A percentile compares a stretch with the other conserved stretches of the same genome.
phyloP scores from a whole-genome alignment of 2,329 filamentous ascomycete species.

The Albophoma yamanashiensis region DNA sequence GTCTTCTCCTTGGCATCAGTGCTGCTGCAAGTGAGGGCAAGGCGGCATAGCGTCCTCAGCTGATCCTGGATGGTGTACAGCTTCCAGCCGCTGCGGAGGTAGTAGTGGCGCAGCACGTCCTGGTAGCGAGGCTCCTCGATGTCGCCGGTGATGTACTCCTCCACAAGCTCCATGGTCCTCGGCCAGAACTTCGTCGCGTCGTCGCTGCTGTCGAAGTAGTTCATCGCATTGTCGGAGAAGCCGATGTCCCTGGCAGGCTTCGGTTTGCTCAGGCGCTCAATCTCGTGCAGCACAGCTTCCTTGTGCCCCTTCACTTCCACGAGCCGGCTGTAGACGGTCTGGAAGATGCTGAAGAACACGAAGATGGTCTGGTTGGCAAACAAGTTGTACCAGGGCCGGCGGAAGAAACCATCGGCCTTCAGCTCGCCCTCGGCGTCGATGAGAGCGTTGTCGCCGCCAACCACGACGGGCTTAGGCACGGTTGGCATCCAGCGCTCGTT shows the following conservation, averaged over 20 bases:
- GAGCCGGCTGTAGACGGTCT: conserved; percentile 80
- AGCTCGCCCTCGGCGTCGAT: conserved; percentile 50
- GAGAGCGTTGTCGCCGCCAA: conserved; percentile 39
- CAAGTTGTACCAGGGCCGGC: conserved; percentile 73
- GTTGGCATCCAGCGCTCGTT: conserved; percentile 56
- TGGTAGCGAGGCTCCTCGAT: conserved; percentile 77
- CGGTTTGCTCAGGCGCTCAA: conserved; percentile 59
- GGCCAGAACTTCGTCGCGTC: conserved; percentile 65
- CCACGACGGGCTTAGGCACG: conserved; percentile 44
- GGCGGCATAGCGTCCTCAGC: conserved; percentile 68
- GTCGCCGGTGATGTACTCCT: conserved; percentile 75
- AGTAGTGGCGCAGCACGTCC: conserved; percentile 84
- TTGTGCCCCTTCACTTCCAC: conserved; percentile 74
- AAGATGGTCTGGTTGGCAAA: conserved; percentile 88
- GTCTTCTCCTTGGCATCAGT: conserved; percentile 89
- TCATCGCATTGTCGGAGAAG: conserved; percentile 66
- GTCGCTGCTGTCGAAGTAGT: conserved; percentile 61
- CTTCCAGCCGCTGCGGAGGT: conserved; percentile 83
- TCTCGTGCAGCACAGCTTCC: conserved; percentile 59
- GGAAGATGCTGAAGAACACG: conserved; percentile 89
- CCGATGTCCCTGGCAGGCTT: conserved; percentile 80
- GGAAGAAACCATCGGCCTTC: conserved; percentile 71
- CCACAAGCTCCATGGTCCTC: conserved; percentile 74
- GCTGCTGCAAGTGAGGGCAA: conserved; percentile 73
- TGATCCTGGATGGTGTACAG: conserved; percentile 89